A percentile compares a stretch with the other conserved stretches of the same genome.
Conservation (phyloP, 805 yeast species). For the Maudiozyma serrabonitensis region DNA sequence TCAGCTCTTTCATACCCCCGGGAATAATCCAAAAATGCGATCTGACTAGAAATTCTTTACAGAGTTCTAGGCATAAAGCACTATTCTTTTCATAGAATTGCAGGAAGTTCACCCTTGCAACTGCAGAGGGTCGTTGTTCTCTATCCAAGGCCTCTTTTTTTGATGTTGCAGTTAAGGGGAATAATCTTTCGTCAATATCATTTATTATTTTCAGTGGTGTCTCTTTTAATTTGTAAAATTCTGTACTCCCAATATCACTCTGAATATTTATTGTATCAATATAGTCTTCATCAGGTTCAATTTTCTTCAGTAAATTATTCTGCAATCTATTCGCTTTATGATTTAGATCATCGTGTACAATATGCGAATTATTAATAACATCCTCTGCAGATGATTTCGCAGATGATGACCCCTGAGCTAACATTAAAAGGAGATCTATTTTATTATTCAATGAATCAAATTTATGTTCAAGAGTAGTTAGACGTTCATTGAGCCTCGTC, state of each 20-base stretch:
- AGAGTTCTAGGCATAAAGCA: constrained; percentile 35
- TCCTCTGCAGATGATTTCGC: constrained; percentile 7
- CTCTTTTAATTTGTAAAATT: constrained; percentile 21
- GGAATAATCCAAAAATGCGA: constrained; percentile 57
- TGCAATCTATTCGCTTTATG: neutral
- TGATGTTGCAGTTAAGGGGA: constrained; percentile 26
- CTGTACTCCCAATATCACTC: neutral
- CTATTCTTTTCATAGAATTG: constrained; percentile 38
- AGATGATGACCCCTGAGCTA: constrained; percentile 14
- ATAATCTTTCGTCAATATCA: constrained; percentile 32
- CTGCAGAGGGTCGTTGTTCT: constrained; percentile 29
- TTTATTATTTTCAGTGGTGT: constrained; percentile 32
- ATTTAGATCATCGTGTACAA: neutral
- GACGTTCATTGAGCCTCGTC: constrained; percentile 5
- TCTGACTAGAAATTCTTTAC: constrained; percentile 39
- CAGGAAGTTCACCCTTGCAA: constrained; percentile 36
- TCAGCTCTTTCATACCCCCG: constrained; percentile 44
- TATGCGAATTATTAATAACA: neutral
- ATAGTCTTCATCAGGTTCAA: neutral
- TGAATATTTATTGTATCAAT: neutral
- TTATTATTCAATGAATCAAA: constrained; percentile 15
- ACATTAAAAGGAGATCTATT: constrained; percentile 15
- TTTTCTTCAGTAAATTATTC: neutral
- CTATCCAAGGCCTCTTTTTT: constrained; percentile 22
- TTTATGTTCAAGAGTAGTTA: constrained; percentile 22